Conservation (phyloP, 2,329 filamentous ascomycete species). For the Penicillium sp. region DNA sequence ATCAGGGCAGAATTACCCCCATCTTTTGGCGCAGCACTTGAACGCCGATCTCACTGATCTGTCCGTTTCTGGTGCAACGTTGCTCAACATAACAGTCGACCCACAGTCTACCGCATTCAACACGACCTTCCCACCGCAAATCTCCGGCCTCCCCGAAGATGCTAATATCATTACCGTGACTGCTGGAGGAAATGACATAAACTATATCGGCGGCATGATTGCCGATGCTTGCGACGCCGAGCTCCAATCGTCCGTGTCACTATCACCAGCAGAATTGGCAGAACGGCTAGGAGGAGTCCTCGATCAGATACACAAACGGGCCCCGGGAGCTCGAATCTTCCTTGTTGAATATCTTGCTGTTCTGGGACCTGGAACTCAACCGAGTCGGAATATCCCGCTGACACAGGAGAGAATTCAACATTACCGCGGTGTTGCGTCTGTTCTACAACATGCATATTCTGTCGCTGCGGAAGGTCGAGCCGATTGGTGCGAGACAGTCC, state of each 20-base stretch:
- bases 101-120: constrained; percentile 7
- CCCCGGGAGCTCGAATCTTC: constrained; percentile 13
- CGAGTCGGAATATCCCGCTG: constrained; percentile 11
- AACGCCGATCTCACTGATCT: constrained; percentile 18
- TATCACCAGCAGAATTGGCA: constrained; percentile 8
- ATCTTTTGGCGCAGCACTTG: constrained; percentile 14
- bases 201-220: constrained; percentile 19
- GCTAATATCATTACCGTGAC: constrained; percentile 19
- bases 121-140: constrained; percentile 12
- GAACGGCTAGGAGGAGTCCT: constrained; percentile 11
- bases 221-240: constrained; percentile 9
- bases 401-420: constrained; percentile 14
- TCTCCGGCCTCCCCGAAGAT: constrained; percentile 12
- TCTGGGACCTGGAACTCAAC: constrained; percentile 13
- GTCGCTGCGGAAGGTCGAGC: constrained; percentile 5
- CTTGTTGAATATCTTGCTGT: constrained; percentile 20
- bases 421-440: constrained; percentile 9
- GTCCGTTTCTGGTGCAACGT: constrained; percentile 16
- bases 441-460: constrained; percentile 15
- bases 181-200: constrained; percentile 18
- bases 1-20: constrained; percentile 19
- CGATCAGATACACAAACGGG: constrained; percentile 14
- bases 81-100: constrained; percentile 18
- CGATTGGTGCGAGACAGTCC: constrained; percentile 17
- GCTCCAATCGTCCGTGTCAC: background rate